Conservation (phyloP, 257 asterid species). For the Primulina tabacum region DNA sequence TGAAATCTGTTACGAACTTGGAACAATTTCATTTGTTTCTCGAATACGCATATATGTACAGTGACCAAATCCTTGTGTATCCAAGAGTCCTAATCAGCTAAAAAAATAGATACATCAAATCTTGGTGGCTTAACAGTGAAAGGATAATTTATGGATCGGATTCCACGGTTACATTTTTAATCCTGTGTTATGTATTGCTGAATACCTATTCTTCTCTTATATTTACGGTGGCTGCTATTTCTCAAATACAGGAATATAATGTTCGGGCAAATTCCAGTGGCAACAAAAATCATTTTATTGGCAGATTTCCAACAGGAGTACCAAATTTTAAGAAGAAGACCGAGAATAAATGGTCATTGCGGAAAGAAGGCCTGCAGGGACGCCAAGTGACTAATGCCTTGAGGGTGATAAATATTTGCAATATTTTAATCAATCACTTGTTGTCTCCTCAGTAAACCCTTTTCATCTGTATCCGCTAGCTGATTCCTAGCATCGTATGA, state of each 20-base stretch:
- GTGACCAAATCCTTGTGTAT: constrained; percentile 16
- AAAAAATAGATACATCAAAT: background rate
- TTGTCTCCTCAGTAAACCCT: constrained; percentile 9
- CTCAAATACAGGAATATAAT: constrained; percentile 65
- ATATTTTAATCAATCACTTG: background rate
- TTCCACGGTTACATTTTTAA: background rate
- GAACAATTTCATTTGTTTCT: background rate
- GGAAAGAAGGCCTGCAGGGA: constrained; percentile 92
- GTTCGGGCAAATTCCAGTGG: constrained; percentile 73
- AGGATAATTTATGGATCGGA: constrained; percentile 15
- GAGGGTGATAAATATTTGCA: constrained; percentile 48
- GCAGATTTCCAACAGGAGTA: constrained; percentile 81
- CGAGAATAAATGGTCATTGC: constrained; percentile 87
- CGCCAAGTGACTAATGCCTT: constrained; percentile 83
- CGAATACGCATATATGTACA: background rate
- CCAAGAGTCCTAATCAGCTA: background rate
- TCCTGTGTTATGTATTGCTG: constrained; percentile 9
- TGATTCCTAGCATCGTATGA: constrained; percentile 22
- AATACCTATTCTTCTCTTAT: constrained; percentile 1
- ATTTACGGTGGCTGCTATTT: constrained; percentile 15
- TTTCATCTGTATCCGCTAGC: constrained; percentile 11
- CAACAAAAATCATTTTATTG: constrained; percentile 85
- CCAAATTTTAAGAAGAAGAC: constrained; percentile 81
- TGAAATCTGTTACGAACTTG: background rate
- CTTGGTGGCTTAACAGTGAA: background rate